A percentile compares a stretch with the other conserved stretches of the same genome.
These are phyloP conservation scores for Saturnispora saitoi DNA, from an alignment of 805 yeast genomes.

Conservation along the genomic window DNA sequence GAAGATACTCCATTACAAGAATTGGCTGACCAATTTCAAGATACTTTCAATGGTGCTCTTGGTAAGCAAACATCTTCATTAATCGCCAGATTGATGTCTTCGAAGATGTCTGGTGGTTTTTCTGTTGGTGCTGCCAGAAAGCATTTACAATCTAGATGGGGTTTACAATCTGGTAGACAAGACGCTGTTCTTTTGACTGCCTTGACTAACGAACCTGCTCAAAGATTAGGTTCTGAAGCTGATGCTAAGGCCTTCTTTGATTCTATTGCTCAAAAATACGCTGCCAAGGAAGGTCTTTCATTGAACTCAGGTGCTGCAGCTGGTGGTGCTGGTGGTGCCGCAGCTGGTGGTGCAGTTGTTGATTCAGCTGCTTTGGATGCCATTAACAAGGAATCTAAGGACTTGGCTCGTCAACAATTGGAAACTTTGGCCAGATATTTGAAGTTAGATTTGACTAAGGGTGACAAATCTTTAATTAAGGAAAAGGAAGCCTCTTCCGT, in stretches of 20 bases:
- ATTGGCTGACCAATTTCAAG: slow-evolving; percentile 92
- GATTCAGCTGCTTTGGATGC: slow-evolving; percentile 94
- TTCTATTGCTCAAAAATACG: slow-evolving; percentile 73
- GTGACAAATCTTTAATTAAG: slow-evolving; percentile 74
- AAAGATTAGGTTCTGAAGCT: slow-evolving; percentile 74
- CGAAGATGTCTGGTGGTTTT: slow-evolving; percentile 99
- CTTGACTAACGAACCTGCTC: slow-evolving; percentile 82
- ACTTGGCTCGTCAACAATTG: slow-evolving; percentile 69
- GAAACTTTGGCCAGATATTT: slow-evolving; percentile 93
- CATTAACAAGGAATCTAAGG: slow-evolving; percentile 59
- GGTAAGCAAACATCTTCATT: slow-evolving; percentile 92
- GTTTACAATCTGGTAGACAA: slow-evolving; percentile 89
- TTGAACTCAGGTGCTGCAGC: slow-evolving; percentile 59
- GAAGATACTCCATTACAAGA: slow-evolving; percentile 96
- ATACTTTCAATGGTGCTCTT: slow-evolving; percentile 74
- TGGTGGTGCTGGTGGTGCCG: slow-evolving; percentile 41
- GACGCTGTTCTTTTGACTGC: slow-evolving; percentile 81
- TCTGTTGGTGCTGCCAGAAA: slow-evolving; percentile 87
- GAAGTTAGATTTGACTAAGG: slow-evolving; percentile 84
- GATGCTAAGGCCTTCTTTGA: slow-evolving; percentile 92
- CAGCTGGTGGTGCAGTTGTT: slow-evolving; percentile 76
- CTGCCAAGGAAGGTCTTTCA: slow-evolving; percentile 71
- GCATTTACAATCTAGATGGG: slow-evolving; percentile 86
- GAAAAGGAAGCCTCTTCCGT: slow-evolving; percentile 80
- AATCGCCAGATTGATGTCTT: slow-evolving; percentile 83